Base-by-base conservation (phyloP, 2,329 filamentous ascomycete species). In the Podosphaera fusca region DNA sequence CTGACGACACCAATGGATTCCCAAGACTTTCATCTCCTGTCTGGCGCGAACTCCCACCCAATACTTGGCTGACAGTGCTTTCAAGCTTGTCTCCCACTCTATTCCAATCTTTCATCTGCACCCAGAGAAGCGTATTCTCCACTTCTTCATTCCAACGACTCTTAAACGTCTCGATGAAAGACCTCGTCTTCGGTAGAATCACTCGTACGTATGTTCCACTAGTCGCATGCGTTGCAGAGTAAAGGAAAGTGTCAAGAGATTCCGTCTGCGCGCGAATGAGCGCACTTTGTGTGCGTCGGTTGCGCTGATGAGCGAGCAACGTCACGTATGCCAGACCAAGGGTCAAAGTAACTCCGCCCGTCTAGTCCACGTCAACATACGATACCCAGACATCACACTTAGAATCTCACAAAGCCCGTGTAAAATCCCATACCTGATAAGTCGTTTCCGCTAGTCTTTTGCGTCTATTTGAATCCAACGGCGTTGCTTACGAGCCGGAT, bases 121-220 rank as follows among this genome's bases (percentile, higher is more conserved):
- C 76, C 75, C 79, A 82, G 58, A 73, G 74, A 57, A 84, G 82
- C 55, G 82, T 75, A 59, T 74, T 73, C 67, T 83, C 77, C 40
- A 90, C 69, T 69, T 90, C 85, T 55, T 75, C 69, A 68, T 92
- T 90, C 85, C 85, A 90, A 59, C 78, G 74, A 64, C 85, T 82
- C 72, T 90, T 90, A 63, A 82, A 74, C 40, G 78, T 72, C 66
- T 88, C 84, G 56, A 80, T 67, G 55, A 85, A 71, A 53, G 74
- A 74, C 34, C 75, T 73, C 60, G 76, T 72, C 55, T 75, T 69
- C 42, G 73, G 71, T 52, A 74, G 73, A 45, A 73, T 67, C 2
- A 35, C 35, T 64, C 78, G 74, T 49, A 74, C 70, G 50, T 76
- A 71, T 8, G 74, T 74, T 58, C 70, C 68, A 56, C 75, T 73